Percentiles rank a stretch among this genome's conserved stretches.
Conservation (phyloP, 139 green algal genomes). For the Micractinium conductrix region DNA sequence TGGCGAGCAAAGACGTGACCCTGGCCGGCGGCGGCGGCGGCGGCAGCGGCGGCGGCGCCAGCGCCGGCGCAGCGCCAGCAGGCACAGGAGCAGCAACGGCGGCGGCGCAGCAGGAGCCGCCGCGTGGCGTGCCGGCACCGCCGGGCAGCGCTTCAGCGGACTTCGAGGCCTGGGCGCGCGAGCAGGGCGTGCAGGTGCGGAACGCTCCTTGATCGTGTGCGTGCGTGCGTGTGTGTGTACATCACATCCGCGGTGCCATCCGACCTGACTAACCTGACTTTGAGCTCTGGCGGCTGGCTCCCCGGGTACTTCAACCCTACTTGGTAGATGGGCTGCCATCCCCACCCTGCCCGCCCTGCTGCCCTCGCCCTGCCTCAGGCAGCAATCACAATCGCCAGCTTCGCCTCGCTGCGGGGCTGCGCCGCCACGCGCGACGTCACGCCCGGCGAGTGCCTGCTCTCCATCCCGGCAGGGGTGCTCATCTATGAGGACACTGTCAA, state of each 20-base stretch:
- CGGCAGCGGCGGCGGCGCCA: not conserved
- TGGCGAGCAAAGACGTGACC: constrained; percentile 1
- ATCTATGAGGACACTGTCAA: constrained; percentile 64
- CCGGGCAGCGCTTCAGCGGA: constrained; percentile 24
- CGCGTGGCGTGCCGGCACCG: not conserved
- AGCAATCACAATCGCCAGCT: constrained; percentile 32
- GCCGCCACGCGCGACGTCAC: constrained; percentile 41
- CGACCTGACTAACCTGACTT: not conserved
- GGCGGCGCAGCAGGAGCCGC: not conserved
- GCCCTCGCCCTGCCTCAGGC: not conserved
- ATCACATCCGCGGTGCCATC: not conserved
- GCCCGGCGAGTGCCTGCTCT: constrained; percentile 51
- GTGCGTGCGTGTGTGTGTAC: not conserved
- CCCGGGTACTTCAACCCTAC: too few relatives aligned
- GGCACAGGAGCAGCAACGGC: not conserved
- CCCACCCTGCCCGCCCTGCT: constrained; percentile 28
- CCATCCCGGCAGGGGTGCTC: constrained; percentile 51
- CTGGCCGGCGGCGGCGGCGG: constrained; percentile 16
- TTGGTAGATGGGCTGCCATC: too few relatives aligned
- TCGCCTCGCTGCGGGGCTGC: constrained; percentile 51
- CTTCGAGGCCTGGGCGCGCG: constrained; percentile 25
- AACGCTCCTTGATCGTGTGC: not conserved
- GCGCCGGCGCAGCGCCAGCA: not conserved
- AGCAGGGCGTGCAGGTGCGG: not conserved
- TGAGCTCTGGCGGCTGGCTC: not conserved